Evolutionary conservation across 2,329 filamentous ascomycete species (phyloP).

Genomic region (Parafenestella ontariensis): DNA sequence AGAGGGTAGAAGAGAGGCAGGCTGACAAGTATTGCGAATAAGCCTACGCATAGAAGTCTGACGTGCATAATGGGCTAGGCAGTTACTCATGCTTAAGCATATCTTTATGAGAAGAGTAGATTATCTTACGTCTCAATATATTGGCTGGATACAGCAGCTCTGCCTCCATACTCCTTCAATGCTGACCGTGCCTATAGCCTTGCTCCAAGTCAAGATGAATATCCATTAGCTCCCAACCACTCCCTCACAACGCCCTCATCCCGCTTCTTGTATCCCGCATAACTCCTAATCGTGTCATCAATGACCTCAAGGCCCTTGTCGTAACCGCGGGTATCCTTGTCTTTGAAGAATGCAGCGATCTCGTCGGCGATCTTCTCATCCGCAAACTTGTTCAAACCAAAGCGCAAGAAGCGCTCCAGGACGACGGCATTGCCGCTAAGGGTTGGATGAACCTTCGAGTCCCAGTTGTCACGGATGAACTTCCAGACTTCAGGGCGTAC

Average conservation of each 20-base stretch:
- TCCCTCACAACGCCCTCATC: slow-evolving; percentile 76
- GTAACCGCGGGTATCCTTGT: slow-evolving; percentile 85
- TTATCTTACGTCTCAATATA: too few species aligned
- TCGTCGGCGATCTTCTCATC: slow-evolving; percentile 73
- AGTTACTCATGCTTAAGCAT: too few species aligned
- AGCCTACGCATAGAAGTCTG: not conserved
- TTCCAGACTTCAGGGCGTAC: slow-evolving; percentile 81
- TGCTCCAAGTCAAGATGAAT: slow-evolving; percentile 47
- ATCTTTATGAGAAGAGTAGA: too few species aligned
- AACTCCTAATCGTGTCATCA: slow-evolving; percentile 82
- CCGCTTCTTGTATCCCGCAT: slow-evolving; percentile 80
- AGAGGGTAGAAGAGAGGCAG: not conserved
- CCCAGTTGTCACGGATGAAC: slow-evolving; percentile 86
- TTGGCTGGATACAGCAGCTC: too few species aligned
- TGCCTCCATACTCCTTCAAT: too few species aligned
- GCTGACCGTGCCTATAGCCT: too few species aligned
- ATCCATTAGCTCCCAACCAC: slow-evolving; percentile 74
- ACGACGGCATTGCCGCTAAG: slow-evolving; percentile 84
- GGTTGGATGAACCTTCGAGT: slow-evolving; percentile 68
- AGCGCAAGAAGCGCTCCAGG: slow-evolving; percentile 84
- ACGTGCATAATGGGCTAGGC: not conserved
- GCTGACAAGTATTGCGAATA: not conserved
- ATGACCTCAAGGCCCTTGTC: slow-evolving; percentile 86
- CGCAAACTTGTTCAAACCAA: slow-evolving; percentile 79
- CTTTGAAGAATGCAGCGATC: slow-evolving; percentile 82